Evolutionary conservation across 306 rosid species (phyloP), one percentile per base, ranked within the genome.

Genomic region (Rubus parviflorus): DNA sequence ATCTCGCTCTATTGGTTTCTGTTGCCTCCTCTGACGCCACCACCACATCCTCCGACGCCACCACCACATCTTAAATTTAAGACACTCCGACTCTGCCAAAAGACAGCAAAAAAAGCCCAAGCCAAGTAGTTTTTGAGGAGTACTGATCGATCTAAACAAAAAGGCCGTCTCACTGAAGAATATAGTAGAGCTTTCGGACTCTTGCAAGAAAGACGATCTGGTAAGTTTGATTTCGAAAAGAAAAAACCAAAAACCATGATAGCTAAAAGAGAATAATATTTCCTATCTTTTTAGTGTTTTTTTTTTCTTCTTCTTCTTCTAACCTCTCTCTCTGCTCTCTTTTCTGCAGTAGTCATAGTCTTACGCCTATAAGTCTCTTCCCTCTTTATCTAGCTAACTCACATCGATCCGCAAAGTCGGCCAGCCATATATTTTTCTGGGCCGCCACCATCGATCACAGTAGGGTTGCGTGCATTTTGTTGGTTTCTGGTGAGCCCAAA

Each of bases 391-490:
- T 79, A 25, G 30, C 30, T 25, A 79, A 78, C 85, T 80, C 80
- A 69, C 57, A 79, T 25, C 30, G 30, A 25, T 76, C 88, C 83
- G 80, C 87, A 85, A 83, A 80, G 80, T 83, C 80, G 83, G 88
- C 88, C 93, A 86, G 88, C 96, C 93, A 85, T 82, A 80, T 85
- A 86, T 88, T 70, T 77, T 81, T 72, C 73, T 90, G 94, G 93
- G 77, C 92, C 95, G 87, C 91, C 88, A 79, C 77, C 79, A 25
- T 14, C 68, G 67, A 61, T 61, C 67, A 61, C n/a, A 25, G 37
- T 25, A 25, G 30, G 30, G 30, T 25, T 25, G 30, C 72, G 77
- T 71, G 83, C 75, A 22, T 58, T 68, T 69, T 79, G 80, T 76
- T 51, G 70, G 66, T 47, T 78, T 72, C 75, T 73, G 42, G 69